These are phyloP conservation scores for Angomonas deanei DNA, from an alignment of 208 protist genomes.

Conservation along the genomic window DNA sequence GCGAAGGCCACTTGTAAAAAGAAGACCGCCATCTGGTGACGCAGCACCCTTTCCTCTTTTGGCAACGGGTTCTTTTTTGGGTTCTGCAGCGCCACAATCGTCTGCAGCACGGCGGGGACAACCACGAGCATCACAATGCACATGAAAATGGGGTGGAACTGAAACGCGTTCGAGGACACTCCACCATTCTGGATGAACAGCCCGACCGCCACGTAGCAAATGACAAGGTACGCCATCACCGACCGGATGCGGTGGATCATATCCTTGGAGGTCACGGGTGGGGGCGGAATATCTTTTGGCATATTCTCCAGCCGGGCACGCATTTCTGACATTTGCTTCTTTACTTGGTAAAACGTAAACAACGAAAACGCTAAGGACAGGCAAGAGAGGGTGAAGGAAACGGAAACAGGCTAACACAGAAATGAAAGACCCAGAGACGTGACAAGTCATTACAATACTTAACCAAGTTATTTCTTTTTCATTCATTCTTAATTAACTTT, in stretches of 20 bases:
- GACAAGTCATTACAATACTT: too few species aligned
- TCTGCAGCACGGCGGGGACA: not conserved
- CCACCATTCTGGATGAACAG: not conserved
- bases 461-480: too few species aligned
- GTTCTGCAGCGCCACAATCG: not conserved
- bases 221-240: not conserved
- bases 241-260: not conserved
- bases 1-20: not conserved
- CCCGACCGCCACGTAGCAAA: not conserved
- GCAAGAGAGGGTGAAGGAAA: not conserved
- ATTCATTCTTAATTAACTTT: too few species aligned
- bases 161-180: not conserved
- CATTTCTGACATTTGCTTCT: not conserved
- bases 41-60: not conserved
- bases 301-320: too few species aligned
- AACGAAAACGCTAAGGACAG: not conserved
- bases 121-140: not conserved
- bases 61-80: not conserved
- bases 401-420: too few species aligned
- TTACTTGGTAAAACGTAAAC: not conserved
- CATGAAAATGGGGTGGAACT: constrained; percentile 4
- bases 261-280: not conserved
- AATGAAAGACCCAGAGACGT: too few species aligned
- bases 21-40: not conserved
- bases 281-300: not conserved